Evolutionary conservation across 2,329 filamentous ascomycete genomes (phyloP).

Genomic region (Aspergillus cejpii): DNA sequence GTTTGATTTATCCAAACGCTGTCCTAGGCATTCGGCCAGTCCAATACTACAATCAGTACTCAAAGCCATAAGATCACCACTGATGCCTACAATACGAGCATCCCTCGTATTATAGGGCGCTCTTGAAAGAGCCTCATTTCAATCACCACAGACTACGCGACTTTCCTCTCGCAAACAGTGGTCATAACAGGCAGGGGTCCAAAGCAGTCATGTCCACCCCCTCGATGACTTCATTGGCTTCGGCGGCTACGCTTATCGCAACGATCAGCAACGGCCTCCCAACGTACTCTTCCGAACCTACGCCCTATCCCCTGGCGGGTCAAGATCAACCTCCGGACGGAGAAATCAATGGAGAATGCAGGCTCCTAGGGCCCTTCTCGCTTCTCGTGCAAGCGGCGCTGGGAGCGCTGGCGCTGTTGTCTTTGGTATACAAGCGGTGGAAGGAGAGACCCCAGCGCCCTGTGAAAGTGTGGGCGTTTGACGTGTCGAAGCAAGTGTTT

Average conservation of each 20-base stretch:
- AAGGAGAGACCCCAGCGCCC: constrained; percentile 85
- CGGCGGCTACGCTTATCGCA: constrained; percentile 12
- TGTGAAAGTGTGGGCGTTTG: constrained; percentile 95
- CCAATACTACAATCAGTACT: neutral
- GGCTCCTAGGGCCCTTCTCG: constrained; percentile 82
- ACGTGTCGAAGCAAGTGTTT: constrained; percentile 94
- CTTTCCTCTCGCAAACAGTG: neutral
- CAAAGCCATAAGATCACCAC: neutral
- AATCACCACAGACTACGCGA: neutral
- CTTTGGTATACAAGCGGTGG: constrained; percentile 89
- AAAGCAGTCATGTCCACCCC: neutral
- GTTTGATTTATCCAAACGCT: neutral
- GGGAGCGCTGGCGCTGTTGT: constrained; percentile 72
- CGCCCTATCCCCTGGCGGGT: constrained; percentile 13
- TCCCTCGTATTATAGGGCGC: constrained; percentile 6
- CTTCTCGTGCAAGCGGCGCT: constrained; percentile 83
- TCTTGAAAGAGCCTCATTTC: constrained; percentile 1
- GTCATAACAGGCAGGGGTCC: neutral
- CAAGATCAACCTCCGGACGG: constrained; percentile 30
- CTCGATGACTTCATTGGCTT: constrained; percentile 2
- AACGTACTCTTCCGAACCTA: constrained; percentile 18
- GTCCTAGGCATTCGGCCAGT: neutral
- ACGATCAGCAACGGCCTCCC: constrained; percentile 11
- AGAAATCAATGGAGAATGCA: constrained; percentile 66
- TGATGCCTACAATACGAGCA: constrained; percentile 5